Percentiles rank a stretch among this genome's conserved stretches.
Evolutionary conservation across 257 asterid species (phyloP).

Genomic region (Cruciata laevipes): DNA sequence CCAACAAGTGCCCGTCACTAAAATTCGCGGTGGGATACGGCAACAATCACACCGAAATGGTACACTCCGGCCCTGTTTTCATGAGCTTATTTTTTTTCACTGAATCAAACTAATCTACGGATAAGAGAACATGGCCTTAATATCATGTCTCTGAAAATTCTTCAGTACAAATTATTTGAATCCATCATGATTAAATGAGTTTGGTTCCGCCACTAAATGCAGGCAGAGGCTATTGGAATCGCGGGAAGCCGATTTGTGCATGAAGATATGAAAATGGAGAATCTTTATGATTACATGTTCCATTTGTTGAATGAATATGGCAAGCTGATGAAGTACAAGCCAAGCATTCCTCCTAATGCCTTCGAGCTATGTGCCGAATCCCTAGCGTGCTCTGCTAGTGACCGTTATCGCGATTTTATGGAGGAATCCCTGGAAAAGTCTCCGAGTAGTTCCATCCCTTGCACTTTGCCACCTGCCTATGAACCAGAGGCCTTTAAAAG

Average conservation of each 20-base stretch:
- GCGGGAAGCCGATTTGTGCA: slow-evolving; percentile 70
- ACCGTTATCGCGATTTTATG: slow-evolving; percentile 53
- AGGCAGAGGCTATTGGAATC: slow-evolving; percentile 74
- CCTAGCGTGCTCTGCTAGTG: slow-evolving; percentile 46
- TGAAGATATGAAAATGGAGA: slow-evolving; percentile 68
- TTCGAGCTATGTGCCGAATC: slow-evolving; percentile 62
- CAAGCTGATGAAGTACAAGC: slow-evolving; percentile 57
- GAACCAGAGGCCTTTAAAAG: slow-evolving; percentile 36
- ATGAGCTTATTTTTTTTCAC: no score
- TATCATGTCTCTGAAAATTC: no score
- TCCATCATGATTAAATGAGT: no score
- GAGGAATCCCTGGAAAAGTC: slow-evolving; percentile 59
- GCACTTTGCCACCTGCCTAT: slow-evolving; percentile 65
- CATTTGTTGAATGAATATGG: slow-evolving; percentile 65
- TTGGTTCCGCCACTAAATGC: background rate
- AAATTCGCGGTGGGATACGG: slow-evolving; percentile 89
- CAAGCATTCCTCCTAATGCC: slow-evolving; percentile 47
- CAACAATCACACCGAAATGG: slow-evolving; percentile 59
- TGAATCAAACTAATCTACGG: no score
- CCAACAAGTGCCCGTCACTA: slow-evolving; percentile 60
- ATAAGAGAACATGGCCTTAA: no score
- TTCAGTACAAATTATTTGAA: no score
- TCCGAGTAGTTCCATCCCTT: slow-evolving; percentile 53
- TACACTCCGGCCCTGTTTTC: no score
- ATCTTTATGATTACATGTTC: slow-evolving; percentile 68